These are phyloP conservation scores for Pseudopyrenochaeta lycopersici DNA, from an alignment of 2,329 filamentous ascomycete genomes.

Conservation along the genomic window DNA sequence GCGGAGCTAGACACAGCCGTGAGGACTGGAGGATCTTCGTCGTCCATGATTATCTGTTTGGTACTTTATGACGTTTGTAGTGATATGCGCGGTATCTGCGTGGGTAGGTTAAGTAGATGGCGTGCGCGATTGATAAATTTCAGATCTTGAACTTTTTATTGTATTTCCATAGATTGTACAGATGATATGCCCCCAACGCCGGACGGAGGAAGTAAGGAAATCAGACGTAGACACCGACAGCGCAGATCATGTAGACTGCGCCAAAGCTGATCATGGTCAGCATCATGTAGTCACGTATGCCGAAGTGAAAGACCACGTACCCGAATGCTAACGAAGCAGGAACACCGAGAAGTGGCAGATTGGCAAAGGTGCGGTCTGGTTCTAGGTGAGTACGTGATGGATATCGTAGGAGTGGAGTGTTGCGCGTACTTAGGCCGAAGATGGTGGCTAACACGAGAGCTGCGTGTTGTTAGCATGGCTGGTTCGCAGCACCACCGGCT, in stretches of 20 bases:
- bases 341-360: constrained; percentile 78
- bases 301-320: constrained; percentile 63
- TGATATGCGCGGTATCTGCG: constrained; percentile 1
- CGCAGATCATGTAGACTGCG: constrained; percentile 98
- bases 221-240: constrained; percentile 97
- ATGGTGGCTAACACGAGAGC: constrained; percentile 75
- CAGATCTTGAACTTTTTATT: constrained; percentile 44
- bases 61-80: not conserved
- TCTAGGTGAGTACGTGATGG: constrained; percentile 64
- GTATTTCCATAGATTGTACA: constrained; percentile 51
- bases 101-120: constrained; percentile 13
- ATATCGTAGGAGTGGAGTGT: not conserved
- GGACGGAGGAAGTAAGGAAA: constrained; percentile 30
- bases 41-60: constrained; percentile 34
- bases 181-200: constrained; percentile 37
- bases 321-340: constrained; percentile 90
- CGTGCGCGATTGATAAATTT: constrained; percentile 7
- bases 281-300: not conserved
- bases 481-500: constrained; percentile 14
- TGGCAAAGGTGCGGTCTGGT: constrained; percentile 81
- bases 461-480: constrained; percentile 46
- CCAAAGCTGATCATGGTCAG: constrained; percentile 72
- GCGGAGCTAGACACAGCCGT: constrained; percentile 81
- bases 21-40: constrained; percentile 65
- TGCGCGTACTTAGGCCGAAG: constrained; percentile 81